Percentiles rank a stretch among this genome's conserved stretches.
These are phyloP conservation scores for Termitomyces sp. DNA, from an alignment of 768 basidiomycete species.

Conservation along the genomic window DNA sequence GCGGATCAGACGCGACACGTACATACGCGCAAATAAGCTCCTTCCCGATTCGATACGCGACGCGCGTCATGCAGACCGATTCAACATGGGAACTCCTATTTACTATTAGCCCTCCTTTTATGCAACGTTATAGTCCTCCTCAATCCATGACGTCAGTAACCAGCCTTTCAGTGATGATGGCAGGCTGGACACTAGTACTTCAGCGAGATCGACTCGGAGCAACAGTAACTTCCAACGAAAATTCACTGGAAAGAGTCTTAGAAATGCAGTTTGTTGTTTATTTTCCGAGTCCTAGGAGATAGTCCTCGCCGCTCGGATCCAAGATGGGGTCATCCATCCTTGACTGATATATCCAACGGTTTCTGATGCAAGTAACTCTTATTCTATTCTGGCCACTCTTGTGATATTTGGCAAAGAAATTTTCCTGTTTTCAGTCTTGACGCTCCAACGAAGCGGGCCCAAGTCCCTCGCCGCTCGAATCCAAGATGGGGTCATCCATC, in stretches of 20 bases:
- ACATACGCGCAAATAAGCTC: conserved; percentile 5
- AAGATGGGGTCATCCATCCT: background rate
- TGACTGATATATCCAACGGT: background rate
- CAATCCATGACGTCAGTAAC: too few relatives aligned
- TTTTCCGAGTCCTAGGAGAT: too few relatives aligned
- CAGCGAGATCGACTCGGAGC: too few relatives aligned
- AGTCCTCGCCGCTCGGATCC: background rate
- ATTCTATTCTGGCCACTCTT: too few relatives aligned
- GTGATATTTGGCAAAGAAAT: background rate
- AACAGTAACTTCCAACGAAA: too few relatives aligned
- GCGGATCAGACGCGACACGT: conserved; percentile 1
- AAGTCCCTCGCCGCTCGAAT: background rate
- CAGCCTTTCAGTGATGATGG: too few relatives aligned
- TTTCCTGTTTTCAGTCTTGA: background rate
- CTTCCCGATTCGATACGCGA: background rate
- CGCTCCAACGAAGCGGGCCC: background rate
- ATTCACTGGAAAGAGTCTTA: too few relatives aligned
- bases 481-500: background rate
- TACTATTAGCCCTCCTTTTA: background rate
- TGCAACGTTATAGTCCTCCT: too few relatives aligned
- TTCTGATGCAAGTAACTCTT: background rate
- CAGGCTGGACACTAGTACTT: too few relatives aligned
- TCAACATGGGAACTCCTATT: too few relatives aligned
- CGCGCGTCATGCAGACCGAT: background rate
- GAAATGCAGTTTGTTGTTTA: too few relatives aligned